phyloP scores from a whole-genome alignment of 805 yeast genomes.

The Sugiyamaella lignohabitans region DNA sequence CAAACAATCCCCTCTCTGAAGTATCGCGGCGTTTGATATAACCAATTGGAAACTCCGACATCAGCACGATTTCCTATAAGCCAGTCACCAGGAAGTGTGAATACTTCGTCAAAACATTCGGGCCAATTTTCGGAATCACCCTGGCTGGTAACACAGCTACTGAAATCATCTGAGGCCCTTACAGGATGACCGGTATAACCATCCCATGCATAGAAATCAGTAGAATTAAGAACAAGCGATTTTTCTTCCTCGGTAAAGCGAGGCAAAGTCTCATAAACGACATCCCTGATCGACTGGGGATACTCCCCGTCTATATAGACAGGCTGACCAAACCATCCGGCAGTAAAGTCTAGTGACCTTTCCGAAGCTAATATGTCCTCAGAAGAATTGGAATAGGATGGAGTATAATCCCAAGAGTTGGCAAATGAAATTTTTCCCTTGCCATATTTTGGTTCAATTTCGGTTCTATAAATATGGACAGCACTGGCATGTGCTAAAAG shows the following conservation, averaged over 20 bases:
- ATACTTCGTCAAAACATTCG: conserved; percentile 24
- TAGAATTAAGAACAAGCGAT: conserved; percentile 22
- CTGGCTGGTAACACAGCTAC: conserved; percentile 26
- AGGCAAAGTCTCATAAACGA: conserved; percentile 22
- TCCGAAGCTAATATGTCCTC: conserved; percentile 28
- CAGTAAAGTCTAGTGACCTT: conserved; percentile 25
- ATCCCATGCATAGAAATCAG: conserved; percentile 34
- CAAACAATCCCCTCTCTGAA: conserved; percentile 18
- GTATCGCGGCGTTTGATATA: conserved; percentile 21
- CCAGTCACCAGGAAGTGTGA: conserved; percentile 22
- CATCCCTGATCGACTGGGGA: conserved; percentile 25
- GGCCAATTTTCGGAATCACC: conserved; percentile 26
- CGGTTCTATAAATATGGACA: conserved; percentile 24
- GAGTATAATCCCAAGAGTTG: conserved; percentile 29
- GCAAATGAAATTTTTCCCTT: conserved; percentile 29
- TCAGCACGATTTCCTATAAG: conserved; percentile 19
- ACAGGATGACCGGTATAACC: conserved; percentile 29
- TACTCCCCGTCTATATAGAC: conserved; percentile 31
- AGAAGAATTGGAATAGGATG: conserved; percentile 23
- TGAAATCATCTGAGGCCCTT: conserved; percentile 24
- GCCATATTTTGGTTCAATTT: conserved; percentile 27
- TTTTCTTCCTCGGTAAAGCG: conserved; percentile 28
- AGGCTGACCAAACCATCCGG: conserved; percentile 31
- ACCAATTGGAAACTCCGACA: conserved; percentile 26
- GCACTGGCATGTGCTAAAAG: conserved; percentile 29